Evolutionary conservation across 805 yeast species (phyloP), one percentile per base, ranked within the genome.

Genomic region (Kregervanrija fluxuum): DNA sequence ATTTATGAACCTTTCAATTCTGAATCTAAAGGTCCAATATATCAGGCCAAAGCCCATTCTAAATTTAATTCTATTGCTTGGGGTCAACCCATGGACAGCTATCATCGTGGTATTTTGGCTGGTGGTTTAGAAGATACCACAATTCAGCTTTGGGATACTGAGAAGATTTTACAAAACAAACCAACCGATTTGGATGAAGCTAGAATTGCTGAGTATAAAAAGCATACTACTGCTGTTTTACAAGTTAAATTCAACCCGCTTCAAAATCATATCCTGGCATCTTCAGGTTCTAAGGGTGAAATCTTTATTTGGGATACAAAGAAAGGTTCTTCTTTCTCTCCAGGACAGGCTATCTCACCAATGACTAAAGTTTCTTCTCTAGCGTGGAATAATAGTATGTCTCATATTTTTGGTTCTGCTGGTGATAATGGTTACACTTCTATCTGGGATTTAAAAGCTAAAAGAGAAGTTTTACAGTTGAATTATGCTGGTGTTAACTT

Each of bases 241-340:
- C 69, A 85, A 15, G 75, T 89, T 45, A 81, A 76, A 47, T 91
- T 91, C 75, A 88, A 85, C 61, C 84, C 87, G 3, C 68, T 75
- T 41, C 88, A 86, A 60, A 64, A 69, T 37, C 81, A 83, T 50
- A 74, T 86, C 22, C 65, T 93, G 54, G 95, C 85, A 4, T 78
- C 96, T 13, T 96, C 95, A 40, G 96, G 96, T 45, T 70, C 82
- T n/a, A 78, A 80, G 48, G 95, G 96, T 49, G 95, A 91, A 68
- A 79, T 93, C 42, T 82, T 74, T 57, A 77, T 93, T 45, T 93
- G 97, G 96, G 96, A 93, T 69, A 71, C 86, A 30, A 77, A 75
- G 49, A 80, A 80, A 47, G 65, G 71, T n/a, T 74, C 75, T 32
- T 67, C 65, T 4, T 65, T 75, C 41, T 59, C 75, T 5, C 93